A percentile compares a stretch with the other conserved stretches of the same genome.
Evolutionary conservation across 345 rosid genomes (phyloP).

Genomic region (Citrus trifoliata): DNA sequence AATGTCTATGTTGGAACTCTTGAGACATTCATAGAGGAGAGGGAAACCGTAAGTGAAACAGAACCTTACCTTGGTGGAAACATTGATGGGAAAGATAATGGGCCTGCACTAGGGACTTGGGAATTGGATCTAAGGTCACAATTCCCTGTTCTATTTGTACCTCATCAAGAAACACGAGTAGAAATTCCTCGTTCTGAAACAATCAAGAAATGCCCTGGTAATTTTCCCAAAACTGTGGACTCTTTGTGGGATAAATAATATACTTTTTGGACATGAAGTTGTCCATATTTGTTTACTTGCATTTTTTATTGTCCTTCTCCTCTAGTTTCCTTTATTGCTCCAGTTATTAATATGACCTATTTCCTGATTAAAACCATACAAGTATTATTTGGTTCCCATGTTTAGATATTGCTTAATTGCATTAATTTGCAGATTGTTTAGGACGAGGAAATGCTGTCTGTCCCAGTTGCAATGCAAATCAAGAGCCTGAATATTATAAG

Average conservation of each 20-base stretch:
- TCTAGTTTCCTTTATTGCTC: neutral
- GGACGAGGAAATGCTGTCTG: conserved; percentile 73
- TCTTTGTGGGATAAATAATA: neutral
- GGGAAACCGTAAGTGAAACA: conserved; percentile 68
- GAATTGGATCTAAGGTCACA: conserved; percentile 75
- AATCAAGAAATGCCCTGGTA: conserved; percentile 79
- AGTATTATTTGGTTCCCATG: neutral
- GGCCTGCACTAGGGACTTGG: conserved; percentile 65
- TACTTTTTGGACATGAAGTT: neutral
- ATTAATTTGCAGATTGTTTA: conserved; percentile 51
- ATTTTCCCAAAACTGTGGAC: neutral
- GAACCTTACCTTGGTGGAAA: conserved; percentile 54
- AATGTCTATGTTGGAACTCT: conserved; percentile 93
- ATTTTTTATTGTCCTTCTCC: neutral
- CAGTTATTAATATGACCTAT: neutral
- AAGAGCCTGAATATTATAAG: conserved; percentile 77
- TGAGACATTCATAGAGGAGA: conserved; percentile 86
- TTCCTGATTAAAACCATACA: neutral
- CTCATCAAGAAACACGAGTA: conserved; percentile 56
- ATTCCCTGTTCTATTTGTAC: conserved; percentile 73
- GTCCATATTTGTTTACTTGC: neutral
- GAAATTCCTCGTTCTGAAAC: conserved; percentile 68
- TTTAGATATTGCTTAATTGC: neutral
- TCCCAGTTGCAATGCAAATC: conserved; percentile 66
- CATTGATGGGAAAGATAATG: conserved; percentile 49